Base-by-base conservation (phyloP, 2,329 filamentous ascomycete genomes). In the Emmonsia crescens region DNA sequence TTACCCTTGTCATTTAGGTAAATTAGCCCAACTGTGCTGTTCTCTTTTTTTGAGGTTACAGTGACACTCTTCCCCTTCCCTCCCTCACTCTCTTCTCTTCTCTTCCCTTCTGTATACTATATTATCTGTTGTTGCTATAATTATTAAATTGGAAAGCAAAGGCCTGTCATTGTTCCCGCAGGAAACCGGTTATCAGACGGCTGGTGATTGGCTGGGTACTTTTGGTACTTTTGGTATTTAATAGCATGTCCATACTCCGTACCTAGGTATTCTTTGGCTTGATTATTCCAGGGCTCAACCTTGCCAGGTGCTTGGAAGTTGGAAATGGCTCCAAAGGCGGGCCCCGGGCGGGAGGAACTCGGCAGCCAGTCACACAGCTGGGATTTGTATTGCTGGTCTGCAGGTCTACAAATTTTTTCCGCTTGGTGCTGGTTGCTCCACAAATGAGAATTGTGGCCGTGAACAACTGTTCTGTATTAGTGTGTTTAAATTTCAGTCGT, bases 341-440 rank as follows among this genome's bases (percentile, higher is more conserved):
- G 14, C 9, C 55, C 29, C 60, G 60, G 56, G 56, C 57, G 24
- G 31, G 48, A 52, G 57, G 56, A 62, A 54, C 24, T 48, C 44
- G 57, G 21, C 36, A 36, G 56, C 63, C 63, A 64, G 57, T 64
- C 59, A 64, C 36, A 27, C 44, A 8, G 24, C 51, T 12, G 49
- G 31, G 42, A 64, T 64, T 64, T 60, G 55, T 44, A 65, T 60
- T 61, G 31, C 46, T 60, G 63, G 63, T 64, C 64, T 66, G 63
- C 64, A 66, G 64, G 61, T 57, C 64, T 62, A 42, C 58, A 27
- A 61, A 63, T 61, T 60, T 60, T 65, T 66, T 64, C 42, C 52
- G 46, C 51, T 63, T 42, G 46, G 58, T 31, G 52, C 2, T 27
- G 21, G 48, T 8, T 4, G 33, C 49, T 42, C 48, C 40, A 56